Evolutionary conservation across 2,329 filamentous ascomycete species (phyloP).

Genomic region (Fonsecaea multimorphosa): DNA sequence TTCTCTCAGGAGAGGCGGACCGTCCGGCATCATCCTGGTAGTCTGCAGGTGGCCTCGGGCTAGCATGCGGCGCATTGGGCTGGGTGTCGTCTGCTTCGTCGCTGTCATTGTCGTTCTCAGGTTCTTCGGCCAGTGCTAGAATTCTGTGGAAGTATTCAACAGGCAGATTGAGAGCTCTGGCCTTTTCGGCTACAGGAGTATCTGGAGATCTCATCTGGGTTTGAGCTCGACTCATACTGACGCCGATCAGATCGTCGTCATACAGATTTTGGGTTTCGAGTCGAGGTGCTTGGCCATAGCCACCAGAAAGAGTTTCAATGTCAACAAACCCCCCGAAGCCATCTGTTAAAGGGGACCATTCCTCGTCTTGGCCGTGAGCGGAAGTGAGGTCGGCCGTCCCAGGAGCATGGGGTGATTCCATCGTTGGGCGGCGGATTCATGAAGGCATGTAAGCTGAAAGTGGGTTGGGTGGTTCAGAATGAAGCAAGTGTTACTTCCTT

Average conservation of each 20-base stretch:
- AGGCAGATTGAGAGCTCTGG: slow-evolving; percentile 56
- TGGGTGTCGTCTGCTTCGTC: slow-evolving; percentile 18
- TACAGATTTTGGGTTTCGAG: slow-evolving; percentile 26
- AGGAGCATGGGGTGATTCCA: slow-evolving; percentile 30
- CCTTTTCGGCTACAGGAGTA: slow-evolving; percentile 65
- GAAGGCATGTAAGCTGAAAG: slow-evolving; percentile 14
- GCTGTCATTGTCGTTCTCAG: slow-evolving; percentile 16
- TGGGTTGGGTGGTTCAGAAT: neutral
- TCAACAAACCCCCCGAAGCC: slow-evolving; percentile 15
- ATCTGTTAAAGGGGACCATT: slow-evolving; percentile 14
- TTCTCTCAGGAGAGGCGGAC: slow-evolving; percentile 7
- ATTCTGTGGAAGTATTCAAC: slow-evolving; percentile 26
- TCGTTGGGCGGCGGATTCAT: slow-evolving; percentile 23
- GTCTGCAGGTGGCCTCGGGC: slow-evolving; percentile 7
- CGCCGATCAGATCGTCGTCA: slow-evolving; percentile 56
- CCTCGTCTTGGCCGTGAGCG: slow-evolving; percentile 21
- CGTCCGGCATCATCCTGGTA: neutral
- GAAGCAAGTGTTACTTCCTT: neutral
- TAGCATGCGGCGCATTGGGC: neutral
- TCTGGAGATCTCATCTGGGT: slow-evolving; percentile 62
- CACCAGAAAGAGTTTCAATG: slow-evolving; percentile 10
- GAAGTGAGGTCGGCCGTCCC: slow-evolving; percentile 25
- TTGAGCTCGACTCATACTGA: slow-evolving; percentile 65
- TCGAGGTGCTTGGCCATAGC: slow-evolving; percentile 1
- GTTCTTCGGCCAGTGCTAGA: slow-evolving; percentile 15